A percentile compares a stretch with the other conserved stretches of the same genome.
phyloP scores from a whole-genome alignment of 164 flowering plant genomes.

The Magnolia sinica region DNA sequence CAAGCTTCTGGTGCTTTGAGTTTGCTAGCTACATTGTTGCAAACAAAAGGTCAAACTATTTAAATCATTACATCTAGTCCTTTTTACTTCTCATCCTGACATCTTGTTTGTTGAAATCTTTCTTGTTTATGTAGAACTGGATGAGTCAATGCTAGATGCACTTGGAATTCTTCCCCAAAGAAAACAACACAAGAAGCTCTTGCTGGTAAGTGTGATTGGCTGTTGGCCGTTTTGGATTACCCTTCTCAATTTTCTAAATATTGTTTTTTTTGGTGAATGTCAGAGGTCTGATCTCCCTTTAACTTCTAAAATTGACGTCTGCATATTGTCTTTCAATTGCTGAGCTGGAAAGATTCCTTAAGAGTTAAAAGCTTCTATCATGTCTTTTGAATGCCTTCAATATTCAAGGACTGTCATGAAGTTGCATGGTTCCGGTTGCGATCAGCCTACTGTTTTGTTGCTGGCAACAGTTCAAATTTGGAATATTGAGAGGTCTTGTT shows the following conservation, averaged over 20 bases:
- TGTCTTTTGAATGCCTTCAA: background rate
- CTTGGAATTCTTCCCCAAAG: constrained; percentile 98
- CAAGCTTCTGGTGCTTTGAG: constrained; percentile 77
- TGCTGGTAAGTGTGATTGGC: constrained; percentile 54
- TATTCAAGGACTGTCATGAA: background rate
- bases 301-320: background rate
- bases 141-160: constrained; percentile 92
- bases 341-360: background rate
- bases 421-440: no score
- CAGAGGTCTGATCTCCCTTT: background rate
- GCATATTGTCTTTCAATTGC: background rate
- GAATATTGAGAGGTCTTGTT: no score
- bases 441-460: background rate
- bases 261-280: background rate
- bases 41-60: constrained; percentile 73
- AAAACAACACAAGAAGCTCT: constrained; percentile 83
- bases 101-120: constrained; percentile 3
- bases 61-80: constrained; percentile 6
- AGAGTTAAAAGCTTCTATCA: background rate
- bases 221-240: background rate
- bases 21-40: constrained; percentile 80
- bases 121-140: constrained; percentile 56
- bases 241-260: background rate
- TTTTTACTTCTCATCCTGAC: constrained; percentile 1
- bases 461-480: no score